A percentile compares a stretch with the other conserved stretches of the same genome.
Evolutionary conservation across 768 basidiomycete genomes (phyloP).

Genomic region (Rhizopogon vinicolor): DNA sequence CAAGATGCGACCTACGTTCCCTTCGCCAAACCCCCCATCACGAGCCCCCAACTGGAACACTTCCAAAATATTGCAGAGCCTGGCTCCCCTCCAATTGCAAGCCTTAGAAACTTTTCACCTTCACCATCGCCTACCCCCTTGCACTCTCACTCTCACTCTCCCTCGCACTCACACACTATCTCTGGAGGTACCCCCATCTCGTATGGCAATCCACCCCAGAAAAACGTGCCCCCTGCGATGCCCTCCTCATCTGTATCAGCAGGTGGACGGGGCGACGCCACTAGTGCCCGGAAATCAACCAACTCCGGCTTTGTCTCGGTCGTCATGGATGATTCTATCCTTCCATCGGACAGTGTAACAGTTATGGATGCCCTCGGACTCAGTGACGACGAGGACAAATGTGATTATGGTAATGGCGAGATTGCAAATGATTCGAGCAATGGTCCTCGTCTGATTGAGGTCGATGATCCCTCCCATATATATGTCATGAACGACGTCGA

Average conservation of each 20-base stretch:
- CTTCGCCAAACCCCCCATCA: neutral
- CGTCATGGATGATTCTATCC: neutral
- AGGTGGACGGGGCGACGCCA: neutral
- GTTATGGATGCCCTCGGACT: slow-evolving; percentile 6
- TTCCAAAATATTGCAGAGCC: neutral
- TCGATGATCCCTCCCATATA: neutral
- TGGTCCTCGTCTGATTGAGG: too few species aligned
- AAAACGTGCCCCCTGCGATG: slow-evolving; percentile 1
- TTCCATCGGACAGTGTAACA: neutral
- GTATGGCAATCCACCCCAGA: slow-evolving; percentile 1
- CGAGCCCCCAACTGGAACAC: neutral
- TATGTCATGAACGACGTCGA: neutral
- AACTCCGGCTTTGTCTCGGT: neutral
- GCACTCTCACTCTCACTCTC: slow-evolving; percentile 6
- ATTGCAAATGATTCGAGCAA: neutral
- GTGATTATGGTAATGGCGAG: neutral
- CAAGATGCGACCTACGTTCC: neutral
- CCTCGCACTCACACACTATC: slow-evolving; percentile 2
- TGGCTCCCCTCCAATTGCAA: neutral
- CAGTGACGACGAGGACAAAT: neutral
- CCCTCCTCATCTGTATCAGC: neutral
- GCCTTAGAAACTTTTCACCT: neutral
- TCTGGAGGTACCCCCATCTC: neutral
- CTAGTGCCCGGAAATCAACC: neutral
- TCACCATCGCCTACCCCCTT: neutral